Percentiles rank a stretch among this genome's conserved stretches.
These are phyloP conservation scores for Xylaria nigripes DNA, from an alignment of 495 filamentous ascomycete species.

Conservation along the genomic window DNA sequence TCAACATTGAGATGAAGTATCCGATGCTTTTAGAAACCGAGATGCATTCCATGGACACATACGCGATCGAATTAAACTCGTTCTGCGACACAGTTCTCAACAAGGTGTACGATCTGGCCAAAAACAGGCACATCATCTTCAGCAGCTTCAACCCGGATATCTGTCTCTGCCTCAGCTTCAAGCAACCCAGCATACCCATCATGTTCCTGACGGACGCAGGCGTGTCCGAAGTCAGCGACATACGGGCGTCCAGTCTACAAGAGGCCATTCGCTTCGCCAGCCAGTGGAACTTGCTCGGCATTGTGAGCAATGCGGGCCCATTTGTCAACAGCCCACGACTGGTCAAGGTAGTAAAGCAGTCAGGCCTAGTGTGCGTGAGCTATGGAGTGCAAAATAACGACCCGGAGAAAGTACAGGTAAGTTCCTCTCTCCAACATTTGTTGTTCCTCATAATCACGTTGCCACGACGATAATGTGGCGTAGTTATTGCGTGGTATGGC, in stretches of 20 bases:
- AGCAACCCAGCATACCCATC: constrained; percentile 90
- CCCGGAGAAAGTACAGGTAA: constrained; percentile 70
- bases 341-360: constrained; percentile 92
- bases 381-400: constrained; percentile 89
- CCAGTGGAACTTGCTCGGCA: constrained; percentile 87
- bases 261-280: constrained; percentile 91
- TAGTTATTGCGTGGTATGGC: too few species aligned
- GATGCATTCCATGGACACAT: constrained; percentile 95
- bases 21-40: constrained; percentile 93
- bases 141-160: constrained; percentile 95
- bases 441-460: background rate
- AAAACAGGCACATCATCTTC: constrained; percentile 81
- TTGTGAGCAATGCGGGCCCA: constrained; percentile 77
- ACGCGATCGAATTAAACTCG: constrained; percentile 91
- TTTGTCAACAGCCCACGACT: constrained; percentile 82
- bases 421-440: constrained; percentile 17
- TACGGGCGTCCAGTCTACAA: constrained; percentile 85
- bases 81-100: constrained; percentile 90
- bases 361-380: constrained; percentile 88
- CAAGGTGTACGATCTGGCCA: constrained; percentile 66
- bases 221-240: constrained; percentile 66
- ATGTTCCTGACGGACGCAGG: constrained; percentile 91
- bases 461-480: too few species aligned
- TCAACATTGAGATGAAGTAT: constrained; percentile 99
- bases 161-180: constrained; percentile 86